Evolutionary conservation across 331 rosid genomes (phyloP).

Genomic region (Cydonia oblonga): DNA sequence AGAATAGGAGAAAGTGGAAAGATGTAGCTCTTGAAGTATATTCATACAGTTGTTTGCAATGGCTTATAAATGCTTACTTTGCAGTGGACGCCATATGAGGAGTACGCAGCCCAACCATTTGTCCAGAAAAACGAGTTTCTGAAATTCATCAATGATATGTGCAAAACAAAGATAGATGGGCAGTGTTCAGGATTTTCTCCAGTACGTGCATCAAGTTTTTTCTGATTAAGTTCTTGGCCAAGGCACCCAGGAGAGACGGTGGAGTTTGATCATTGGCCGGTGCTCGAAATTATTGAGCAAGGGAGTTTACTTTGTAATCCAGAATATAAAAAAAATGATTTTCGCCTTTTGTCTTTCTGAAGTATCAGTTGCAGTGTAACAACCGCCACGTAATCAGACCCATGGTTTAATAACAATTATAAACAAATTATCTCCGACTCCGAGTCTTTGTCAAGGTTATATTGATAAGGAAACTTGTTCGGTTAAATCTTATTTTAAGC

Average conservation of each 20-base stretch:
- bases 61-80: not conserved
- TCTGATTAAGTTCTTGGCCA: conserved; percentile 25
- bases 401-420: not conserved
- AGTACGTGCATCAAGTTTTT: conserved; percentile 17
- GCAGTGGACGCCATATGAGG: conserved; percentile 86
- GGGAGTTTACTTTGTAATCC: not conserved
- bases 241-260: conserved; percentile 25
- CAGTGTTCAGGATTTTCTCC: conserved; percentile 54
- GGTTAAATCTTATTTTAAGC: too few species aligned
- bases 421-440: not conserved
- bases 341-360: not conserved
- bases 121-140: conserved; percentile 33
- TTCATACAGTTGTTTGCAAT: not conserved
- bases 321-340: not conserved
- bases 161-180: conserved; percentile 40
- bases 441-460: not conserved
- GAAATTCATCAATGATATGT: conserved; percentile 30
- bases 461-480: not conserved
- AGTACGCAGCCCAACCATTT: conserved; percentile 47
- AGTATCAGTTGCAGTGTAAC: not conserved
- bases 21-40: not conserved
- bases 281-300: not conserved
- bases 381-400: not conserved
- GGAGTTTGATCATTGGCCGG: not conserved
- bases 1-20: not conserved